Evolutionary conservation across 148 eudicot genomes (phyloP), one percentile per base, ranked within the genome.

Genomic region (Diospyros lotus): DNA sequence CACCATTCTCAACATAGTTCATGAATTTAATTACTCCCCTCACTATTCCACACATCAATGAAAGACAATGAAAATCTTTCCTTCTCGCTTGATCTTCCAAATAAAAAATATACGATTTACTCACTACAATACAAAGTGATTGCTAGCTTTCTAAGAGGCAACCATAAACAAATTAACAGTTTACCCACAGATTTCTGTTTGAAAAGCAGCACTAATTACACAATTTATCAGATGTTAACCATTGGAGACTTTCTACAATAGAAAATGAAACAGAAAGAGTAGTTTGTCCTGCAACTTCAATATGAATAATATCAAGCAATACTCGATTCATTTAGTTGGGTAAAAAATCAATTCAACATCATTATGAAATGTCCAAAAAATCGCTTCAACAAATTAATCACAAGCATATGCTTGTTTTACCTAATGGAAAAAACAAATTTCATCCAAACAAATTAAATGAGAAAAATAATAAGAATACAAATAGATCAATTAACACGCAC

Each of bases 1-100:
- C 43, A 74, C 88, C 73, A 76, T 58, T 81, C 50, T 82, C 62
- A 73, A 39, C 12, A 71, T 6, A n/a, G 68, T 45, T 17, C 11
- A 61, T 43, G 18, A 3, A 79, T 18, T 44, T 68, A 73, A 68
- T n/a, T 59, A 53, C 73, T 9, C 8, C 40, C 58, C 54, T 65
- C 55, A 56, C 14, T 2, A 17, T 2, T 5, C 42, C 48, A 69
- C 51, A 51, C 9, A 38, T 4, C 0, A 0, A 28, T 28, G 28
- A 71, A 68, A 39, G 64, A 48, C 0, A 70, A 69, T 13, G 18
- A 48, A 60, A 59, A 5, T 66, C 28, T 13, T 38, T 2, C 10
- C 9, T 42, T 12, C 7, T 8, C 3, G 11, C 0, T 53, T 7
- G 39, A 40, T 15, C 15, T 46, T 44, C 43, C 51, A 12, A 72